phyloP scores from a whole-genome alignment of 2,329 filamentous ascomycete genomes.

The Fusarium irregulare region DNA sequence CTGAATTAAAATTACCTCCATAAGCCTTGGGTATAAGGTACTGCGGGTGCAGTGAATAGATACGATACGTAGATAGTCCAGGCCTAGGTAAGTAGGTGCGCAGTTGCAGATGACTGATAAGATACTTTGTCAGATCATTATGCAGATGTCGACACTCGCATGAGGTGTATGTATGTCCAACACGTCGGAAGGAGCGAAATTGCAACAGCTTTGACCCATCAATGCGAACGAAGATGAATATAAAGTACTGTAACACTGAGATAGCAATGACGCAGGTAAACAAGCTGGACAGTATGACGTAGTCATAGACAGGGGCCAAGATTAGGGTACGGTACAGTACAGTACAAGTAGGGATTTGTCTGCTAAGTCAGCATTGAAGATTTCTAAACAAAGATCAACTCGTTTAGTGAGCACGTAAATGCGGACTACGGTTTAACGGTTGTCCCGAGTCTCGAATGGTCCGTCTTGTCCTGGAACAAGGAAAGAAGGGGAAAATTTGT shows the following conservation, averaged over 20 bases:
- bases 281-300: constrained; percentile 23
- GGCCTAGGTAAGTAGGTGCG: not conserved
- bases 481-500: constrained; percentile 10
- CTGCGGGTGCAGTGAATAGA: not conserved
- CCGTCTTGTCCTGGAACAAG: not conserved
- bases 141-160: not conserved
- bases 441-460: not conserved
- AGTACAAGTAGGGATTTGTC: not conserved
- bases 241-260: constrained; percentile 5
- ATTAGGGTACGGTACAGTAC: not conserved
- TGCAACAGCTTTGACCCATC: not conserved
- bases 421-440: constrained; percentile 22
- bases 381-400: not conserved
- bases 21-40: not conserved
- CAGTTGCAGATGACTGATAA: not conserved
- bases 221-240: constrained; percentile 1
- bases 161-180: not conserved
- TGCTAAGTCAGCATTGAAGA: constrained; percentile 13
- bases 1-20: not conserved
- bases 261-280: constrained; percentile 29
- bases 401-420: not conserved
- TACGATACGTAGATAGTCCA: not conserved
- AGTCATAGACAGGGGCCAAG: not conserved
- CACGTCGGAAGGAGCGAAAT: not conserved
- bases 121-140: not conserved